phyloP scores from a whole-genome alignment of 176 grass and related monocot genomes.

The Avena insularis region DNA sequence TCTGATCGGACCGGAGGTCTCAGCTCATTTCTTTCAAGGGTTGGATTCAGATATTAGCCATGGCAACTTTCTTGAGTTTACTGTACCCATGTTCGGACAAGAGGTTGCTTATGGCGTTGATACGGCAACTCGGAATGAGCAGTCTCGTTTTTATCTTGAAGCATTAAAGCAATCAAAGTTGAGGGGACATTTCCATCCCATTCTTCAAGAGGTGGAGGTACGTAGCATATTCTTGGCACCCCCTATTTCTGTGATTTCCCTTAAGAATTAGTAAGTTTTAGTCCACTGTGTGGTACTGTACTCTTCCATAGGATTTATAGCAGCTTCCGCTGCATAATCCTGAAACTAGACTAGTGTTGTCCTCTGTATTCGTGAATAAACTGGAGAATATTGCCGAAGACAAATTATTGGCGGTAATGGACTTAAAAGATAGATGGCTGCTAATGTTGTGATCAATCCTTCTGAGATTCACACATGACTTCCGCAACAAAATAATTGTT shows the following conservation, averaged over 20 bases:
- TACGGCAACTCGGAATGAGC: background rate
- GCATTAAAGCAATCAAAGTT: constrained; percentile 2
- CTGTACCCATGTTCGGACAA: constrained; percentile 11
- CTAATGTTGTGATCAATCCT: background rate
- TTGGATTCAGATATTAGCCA: constrained; percentile 13
- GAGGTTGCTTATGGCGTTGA: background rate
- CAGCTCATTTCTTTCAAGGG: background rate
- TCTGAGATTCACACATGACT: background rate
- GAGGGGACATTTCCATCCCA: constrained; percentile 3
- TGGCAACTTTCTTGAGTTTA: constrained; percentile 4
- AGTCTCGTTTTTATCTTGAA: background rate
- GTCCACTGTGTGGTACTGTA: background rate
- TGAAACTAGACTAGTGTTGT: background rate
- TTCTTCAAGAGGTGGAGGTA: constrained; percentile 16
- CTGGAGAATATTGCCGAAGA: background rate
- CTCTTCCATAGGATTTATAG: background rate
- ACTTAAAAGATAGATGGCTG: background rate
- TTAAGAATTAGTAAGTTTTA: background rate
- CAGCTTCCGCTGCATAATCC: background rate
- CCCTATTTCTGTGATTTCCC: background rate
- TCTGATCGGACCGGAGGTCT: constrained; percentile 1
- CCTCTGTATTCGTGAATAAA: background rate
- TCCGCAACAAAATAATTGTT: background rate
- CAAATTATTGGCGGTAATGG: background rate
- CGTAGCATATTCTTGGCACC: background rate